Evolutionary conservation across 2,329 filamentous ascomycete genomes (phyloP), one percentile per base, ranked within the genome.

Genomic region (Xylariaceae sp.): DNA sequence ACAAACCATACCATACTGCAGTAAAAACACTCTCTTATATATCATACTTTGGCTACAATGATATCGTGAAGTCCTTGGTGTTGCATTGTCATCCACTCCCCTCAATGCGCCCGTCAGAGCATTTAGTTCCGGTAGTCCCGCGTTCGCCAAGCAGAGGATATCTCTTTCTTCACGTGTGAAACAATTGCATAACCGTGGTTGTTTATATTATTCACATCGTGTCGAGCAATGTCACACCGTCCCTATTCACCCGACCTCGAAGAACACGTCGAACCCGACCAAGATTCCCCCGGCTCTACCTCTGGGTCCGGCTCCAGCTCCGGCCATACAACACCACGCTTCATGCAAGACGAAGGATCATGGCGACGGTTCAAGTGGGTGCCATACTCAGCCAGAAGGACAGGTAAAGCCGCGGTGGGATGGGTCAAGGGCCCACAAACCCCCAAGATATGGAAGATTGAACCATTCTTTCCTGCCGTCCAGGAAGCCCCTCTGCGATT

Each of bases 401-500:
- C 71, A 39, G 53, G 61, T 37, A 68, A 61, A 39, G 63, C 66
- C 37, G 55, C 68, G 4, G 62, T 54, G 18, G 66, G 56, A 40
- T 84, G 80, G 80, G 64, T 72, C 9, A 59, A 65, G 34, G 81
- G 81, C 0, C 81, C 81, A 3, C 51, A 67, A n/a, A 69, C 70
- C 24, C 74, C 79, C 2, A 68, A 66, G 45, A 59, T 60, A 31
- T 72, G 71, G 58, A 66, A 57, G 45, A 82, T 85, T 55, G 63
- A 66, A 34, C 79, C 81, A 0, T 47, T 87, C 41, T 77, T 89
- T 38, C 84, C 86, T 2, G 57, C 57, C 11, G 61, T 89, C 11
- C 87, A 93, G 60, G 73, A 79, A 47, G 77, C 77, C 24, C 87
- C 87, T 2, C 67, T 87, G 44, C 64, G 66, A 34, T 63, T 88